A percentile compares a stretch with the other conserved stretches of the same genome.
Conservation (phyloP, 2,329 filamentous ascomycete species). For the Lasiodiplodia hormozganensis region DNA sequence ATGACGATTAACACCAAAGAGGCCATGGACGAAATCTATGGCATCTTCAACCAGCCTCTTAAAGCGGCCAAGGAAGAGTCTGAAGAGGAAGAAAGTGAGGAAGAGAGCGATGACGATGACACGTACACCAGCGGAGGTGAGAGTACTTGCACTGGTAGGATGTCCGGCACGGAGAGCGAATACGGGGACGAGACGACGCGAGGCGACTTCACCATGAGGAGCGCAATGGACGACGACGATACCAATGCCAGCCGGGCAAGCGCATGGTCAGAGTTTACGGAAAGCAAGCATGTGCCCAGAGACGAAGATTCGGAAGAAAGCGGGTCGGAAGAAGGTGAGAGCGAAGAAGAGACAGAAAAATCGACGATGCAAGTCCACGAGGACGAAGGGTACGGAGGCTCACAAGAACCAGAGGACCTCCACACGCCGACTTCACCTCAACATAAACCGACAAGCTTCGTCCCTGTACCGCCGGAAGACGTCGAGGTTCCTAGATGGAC, state of each 20-base stretch:
- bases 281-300: constrained; percentile 71
- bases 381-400: constrained; percentile 41
- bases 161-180: constrained; percentile 69
- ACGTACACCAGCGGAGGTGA: constrained; percentile 87
- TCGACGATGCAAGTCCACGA: constrained; percentile 16
- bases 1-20: constrained; percentile 97
- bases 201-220: constrained; percentile 59
- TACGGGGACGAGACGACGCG: constrained; percentile 67
- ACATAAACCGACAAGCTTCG: constrained; percentile 63
- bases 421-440: constrained; percentile 53
- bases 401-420: constrained; percentile 45
- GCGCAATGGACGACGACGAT: constrained; percentile 32
- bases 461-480: constrained; percentile 84
- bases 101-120: constrained; percentile 71
- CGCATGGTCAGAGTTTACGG: constrained; percentile 89
- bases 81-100: constrained; percentile 68
- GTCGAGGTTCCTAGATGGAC: constrained; percentile 80
- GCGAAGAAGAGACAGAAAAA: constrained; percentile 21
- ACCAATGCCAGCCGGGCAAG: constrained; percentile 61
- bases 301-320: constrained; percentile 39
- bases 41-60: constrained; percentile 91
- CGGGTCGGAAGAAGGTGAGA: constrained; percentile 47
- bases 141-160: constrained; percentile 78
- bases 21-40: constrained; percentile 96
- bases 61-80: constrained; percentile 54